phyloP scores from a whole-genome alignment of 176 grass and related monocot genomes.

The Aegilops sharonensis region DNA sequence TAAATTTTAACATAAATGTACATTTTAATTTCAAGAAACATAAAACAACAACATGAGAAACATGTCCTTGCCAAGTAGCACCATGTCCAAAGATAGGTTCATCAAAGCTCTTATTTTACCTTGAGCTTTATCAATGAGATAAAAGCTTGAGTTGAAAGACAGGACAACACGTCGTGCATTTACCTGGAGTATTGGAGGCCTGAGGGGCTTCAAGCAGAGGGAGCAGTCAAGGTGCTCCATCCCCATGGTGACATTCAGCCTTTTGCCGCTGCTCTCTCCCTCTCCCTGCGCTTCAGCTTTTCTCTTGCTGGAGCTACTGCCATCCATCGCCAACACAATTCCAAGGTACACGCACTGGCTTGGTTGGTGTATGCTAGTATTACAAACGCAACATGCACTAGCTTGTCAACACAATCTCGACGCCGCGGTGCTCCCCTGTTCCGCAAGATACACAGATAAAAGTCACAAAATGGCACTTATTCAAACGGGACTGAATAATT shows the following conservation, averaged over 20 bases:
- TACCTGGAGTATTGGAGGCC: not conserved
- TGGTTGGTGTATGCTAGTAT: not conserved
- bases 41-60: not conserved
- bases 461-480: not conserved
- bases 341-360: not conserved
- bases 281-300: not conserved
- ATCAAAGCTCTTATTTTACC: not conserved
- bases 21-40: too few species aligned
- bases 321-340: not conserved
- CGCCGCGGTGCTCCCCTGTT: not conserved
- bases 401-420: not conserved
- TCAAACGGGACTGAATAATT: too few species aligned
- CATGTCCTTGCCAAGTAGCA: not conserved
- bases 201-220: not conserved
- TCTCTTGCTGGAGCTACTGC: not conserved
- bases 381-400: not conserved
- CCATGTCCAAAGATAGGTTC: not conserved
- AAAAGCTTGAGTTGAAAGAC: not conserved
- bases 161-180: not conserved
- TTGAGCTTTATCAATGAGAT: not conserved
- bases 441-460: not conserved
- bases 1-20: not conserved
- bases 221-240: not conserved
- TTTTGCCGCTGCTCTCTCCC: not conserved
- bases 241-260: not conserved